phyloP scores from a whole-genome alignment of 225 moss, liverwort and hornwort species.

The Lunularia cruciata region DNA sequence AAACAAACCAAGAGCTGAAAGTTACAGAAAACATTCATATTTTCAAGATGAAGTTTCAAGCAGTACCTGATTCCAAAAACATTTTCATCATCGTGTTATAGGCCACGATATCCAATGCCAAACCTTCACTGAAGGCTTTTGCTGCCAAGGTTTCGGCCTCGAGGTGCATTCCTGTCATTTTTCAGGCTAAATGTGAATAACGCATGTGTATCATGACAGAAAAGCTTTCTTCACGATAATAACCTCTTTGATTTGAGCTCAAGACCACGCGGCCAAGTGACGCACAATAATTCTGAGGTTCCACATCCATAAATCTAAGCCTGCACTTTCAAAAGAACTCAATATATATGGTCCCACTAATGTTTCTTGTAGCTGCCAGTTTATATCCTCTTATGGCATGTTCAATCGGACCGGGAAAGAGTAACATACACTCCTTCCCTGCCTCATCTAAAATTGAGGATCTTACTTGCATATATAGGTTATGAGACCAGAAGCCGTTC shows the following conservation, averaged over 20 bases:
- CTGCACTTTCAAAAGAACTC: too few relatives aligned
- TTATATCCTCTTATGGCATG: too few relatives aligned
- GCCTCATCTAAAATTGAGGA: too few relatives aligned
- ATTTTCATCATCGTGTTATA: conserved; percentile 82
- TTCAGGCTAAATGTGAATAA: neutral
- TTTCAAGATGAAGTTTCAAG: neutral
- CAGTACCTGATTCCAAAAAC: conserved; percentile 64
- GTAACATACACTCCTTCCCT: too few relatives aligned
- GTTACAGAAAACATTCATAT: neutral
- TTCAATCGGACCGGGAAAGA: too few relatives aligned
- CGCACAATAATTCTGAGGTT: too few relatives aligned
- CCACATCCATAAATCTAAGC: too few relatives aligned
- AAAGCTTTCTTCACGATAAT: neutral
- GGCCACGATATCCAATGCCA: conserved; percentile 70
- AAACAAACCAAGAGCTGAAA: neutral
- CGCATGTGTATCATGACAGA: neutral
- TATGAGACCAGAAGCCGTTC: too few relatives aligned
- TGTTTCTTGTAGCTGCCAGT: too few relatives aligned
- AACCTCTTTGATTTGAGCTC: neutral
- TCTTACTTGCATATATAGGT: too few relatives aligned
- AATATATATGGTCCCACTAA: too few relatives aligned
- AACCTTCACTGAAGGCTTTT: conserved; percentile 58
- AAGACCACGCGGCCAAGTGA: too few relatives aligned
- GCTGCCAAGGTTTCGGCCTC: conserved; percentile 61
- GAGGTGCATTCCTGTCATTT: conserved; percentile 53